Percentiles rank a stretch among this genome's conserved stretches.
phyloP scores from a whole-genome alignment of 1,139 yeast genomes.

The Candida sojae region DNA sequence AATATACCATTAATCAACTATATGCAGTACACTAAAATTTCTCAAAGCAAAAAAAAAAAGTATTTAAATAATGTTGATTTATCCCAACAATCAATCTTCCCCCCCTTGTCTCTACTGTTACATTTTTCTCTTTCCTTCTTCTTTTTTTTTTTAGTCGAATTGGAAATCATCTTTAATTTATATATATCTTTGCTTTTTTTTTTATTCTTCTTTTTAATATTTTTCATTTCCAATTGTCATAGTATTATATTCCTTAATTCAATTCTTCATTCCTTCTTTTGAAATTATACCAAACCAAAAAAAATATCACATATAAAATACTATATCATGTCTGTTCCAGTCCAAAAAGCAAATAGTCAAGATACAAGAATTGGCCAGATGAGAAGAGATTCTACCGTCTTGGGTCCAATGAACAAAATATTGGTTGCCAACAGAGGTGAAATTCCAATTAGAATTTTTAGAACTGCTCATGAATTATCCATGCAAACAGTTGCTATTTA shows the following conservation, averaged over 20 bases:
- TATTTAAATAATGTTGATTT: neutral
- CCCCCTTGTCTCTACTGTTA: neutral
- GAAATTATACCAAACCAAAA: too few species aligned
- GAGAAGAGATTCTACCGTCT: constrained; percentile 63
- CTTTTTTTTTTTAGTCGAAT: constrained; percentile 5
- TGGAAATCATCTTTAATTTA: neutral
- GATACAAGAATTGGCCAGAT: constrained; percentile 39
- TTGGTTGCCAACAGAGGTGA: constrained; percentile 97
- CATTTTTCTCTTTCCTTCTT: constrained; percentile 8
- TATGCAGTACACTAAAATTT: constrained; percentile 2
- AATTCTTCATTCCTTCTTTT: neutral
- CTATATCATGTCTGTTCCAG: constrained; percentile 2
- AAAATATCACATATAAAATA: neutral
- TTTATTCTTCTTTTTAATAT: neutral
- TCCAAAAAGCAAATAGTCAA: constrained; percentile 21
- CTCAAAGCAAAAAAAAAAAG: neutral
- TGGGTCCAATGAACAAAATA: constrained; percentile 71
- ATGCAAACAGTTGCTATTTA: constrained; percentile 98
- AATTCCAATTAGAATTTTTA: constrained; percentile 84
- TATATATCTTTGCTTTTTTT: too few species aligned
- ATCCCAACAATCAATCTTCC: neutral
- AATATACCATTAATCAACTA: neutral
- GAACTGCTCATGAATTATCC: constrained; percentile 96
- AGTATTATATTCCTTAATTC: neutral
- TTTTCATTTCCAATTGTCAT: neutral